Base-by-base conservation (phyloP, 768 basidiomycete species). In the Amanita exitialis region DNA sequence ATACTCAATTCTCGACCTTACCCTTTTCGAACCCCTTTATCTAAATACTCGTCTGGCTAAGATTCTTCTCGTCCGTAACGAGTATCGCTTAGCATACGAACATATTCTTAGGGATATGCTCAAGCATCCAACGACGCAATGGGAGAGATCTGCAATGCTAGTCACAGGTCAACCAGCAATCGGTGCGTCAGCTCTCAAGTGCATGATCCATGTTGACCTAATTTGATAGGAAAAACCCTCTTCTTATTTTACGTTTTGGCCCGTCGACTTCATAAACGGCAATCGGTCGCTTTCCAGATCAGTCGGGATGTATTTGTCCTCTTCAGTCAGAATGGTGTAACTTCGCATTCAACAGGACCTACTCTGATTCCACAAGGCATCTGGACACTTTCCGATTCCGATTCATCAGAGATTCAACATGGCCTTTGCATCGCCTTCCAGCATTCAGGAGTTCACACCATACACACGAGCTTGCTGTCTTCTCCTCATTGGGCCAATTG, bases 1-100 rank as follows among this genome's bases (percentile, higher is more conserved):
- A 36, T n/a, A n/a, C n/a, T n/a, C n/a, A n/a, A n/a, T n/a, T n/a
- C n/a, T n/a, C n/a, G n/a, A n/a, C 30, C 35, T 53, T 34, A 27
- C 6, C 28, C 44, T 28, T 30, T 52, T 54, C 43, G 43, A 37
- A 21, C 5, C 20, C 41, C 49, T 54, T 42, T 32, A 42, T 46
- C 53, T 48, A 28, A 54, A 51, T 44, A 27, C 41, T 34, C 25
- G 43, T 42, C 37, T 27, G 30, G 41, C 15, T 27, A 46, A 54
- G 25, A 51, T 46, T 36, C 44, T 51, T 23, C 36, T 54, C 48
- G 2, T 54, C 47, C 53, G 53, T 39, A 20, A 54, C 21, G 53
- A 54, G 38, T 51, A 54, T 51, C 23, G 4, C 44, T 44, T 54
- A 7, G 53, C 53, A 23, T 54, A 54, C 43, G 20, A 43, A 4